Conservation (phyloP, 352 stramenopile species). For the Globisporangium emineosum region DNA sequence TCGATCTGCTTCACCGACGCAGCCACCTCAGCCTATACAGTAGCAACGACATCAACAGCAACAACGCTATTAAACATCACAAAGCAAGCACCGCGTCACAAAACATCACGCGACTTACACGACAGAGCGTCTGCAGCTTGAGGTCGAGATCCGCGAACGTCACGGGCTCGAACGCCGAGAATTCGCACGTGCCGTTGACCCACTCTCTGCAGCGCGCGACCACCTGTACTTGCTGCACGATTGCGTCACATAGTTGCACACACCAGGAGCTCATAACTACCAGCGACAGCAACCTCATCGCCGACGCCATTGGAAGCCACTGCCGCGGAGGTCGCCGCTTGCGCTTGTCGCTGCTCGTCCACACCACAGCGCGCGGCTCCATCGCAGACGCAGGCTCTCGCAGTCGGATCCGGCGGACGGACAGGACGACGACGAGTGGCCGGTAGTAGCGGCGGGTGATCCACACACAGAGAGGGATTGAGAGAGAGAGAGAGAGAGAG, state of each 20-base stretch:
- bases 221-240: constrained; percentile 60
- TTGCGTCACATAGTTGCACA: constrained; percentile 13
- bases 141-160: constrained; percentile 44
- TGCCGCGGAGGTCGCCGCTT: constrained; percentile 9
- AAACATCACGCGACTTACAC: constrained; percentile 29
- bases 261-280: neutral
- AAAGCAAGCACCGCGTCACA: neutral
- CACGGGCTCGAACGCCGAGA: constrained; percentile 46
- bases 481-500: neutral
- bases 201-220: constrained; percentile 58
- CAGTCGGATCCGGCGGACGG: neutral
- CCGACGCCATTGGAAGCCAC: neutral
- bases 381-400: constrained; percentile 12
- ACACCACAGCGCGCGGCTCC: constrained; percentile 9
- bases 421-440: neutral
- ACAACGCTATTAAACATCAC: neutral
- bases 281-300: neutral
- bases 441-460: neutral
- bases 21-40: constrained; percentile 58
- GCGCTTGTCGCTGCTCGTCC: constrained; percentile 23
- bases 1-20: constrained; percentile 84
- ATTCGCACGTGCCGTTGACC: constrained; percentile 48
- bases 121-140: constrained; percentile 67
- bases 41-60: neutral
- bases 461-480: neutral